Conservation (phyloP, 306 rosid genomes). For the Delonix regia region DNA sequence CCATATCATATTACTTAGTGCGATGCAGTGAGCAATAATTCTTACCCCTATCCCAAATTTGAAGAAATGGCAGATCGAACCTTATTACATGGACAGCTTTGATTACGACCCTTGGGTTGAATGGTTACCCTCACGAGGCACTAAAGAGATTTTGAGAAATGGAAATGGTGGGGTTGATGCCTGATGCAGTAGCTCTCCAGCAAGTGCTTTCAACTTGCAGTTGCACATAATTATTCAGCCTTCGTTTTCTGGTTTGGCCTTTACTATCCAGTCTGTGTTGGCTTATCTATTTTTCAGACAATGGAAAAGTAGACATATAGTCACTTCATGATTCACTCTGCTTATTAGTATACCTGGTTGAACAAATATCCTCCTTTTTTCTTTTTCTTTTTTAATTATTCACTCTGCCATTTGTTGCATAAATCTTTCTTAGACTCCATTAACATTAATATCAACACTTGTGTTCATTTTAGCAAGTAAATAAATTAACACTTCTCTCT, state of each 20-base stretch:
- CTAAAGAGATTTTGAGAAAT: slow-evolving; percentile 58
- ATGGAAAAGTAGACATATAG: background rate
- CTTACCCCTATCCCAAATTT: too few species aligned
- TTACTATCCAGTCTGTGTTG: too few species aligned
- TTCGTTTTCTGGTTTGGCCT: too few species aligned
- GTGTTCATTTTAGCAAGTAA: background rate
- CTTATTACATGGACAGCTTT: slow-evolving; percentile 79
- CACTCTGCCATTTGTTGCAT: background rate
- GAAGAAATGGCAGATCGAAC: slow-evolving; percentile 29
- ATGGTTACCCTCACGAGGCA: slow-evolving; percentile 64
- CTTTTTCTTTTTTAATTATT: background rate
- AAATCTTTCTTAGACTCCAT: background rate
- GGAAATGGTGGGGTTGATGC: slow-evolving; percentile 57
- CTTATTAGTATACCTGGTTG: background rate
- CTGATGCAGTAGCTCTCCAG: slow-evolving; percentile 57
- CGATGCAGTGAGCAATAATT: too few species aligned
- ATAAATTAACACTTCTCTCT: background rate
- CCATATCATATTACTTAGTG: too few species aligned
- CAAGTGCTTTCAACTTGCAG: slow-evolving; percentile 58
- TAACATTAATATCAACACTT: too few species aligned
- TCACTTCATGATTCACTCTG: background rate
- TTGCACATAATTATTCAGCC: too few species aligned
- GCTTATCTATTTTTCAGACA: background rate
- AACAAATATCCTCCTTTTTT: background rate
- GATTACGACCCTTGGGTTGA: slow-evolving; percentile 68